A percentile compares a stretch with the other conserved stretches of the same genome.
Evolutionary conservation across 2,329 filamentous ascomycete genomes (phyloP).

Genomic region (Cytospora piceae): DNA sequence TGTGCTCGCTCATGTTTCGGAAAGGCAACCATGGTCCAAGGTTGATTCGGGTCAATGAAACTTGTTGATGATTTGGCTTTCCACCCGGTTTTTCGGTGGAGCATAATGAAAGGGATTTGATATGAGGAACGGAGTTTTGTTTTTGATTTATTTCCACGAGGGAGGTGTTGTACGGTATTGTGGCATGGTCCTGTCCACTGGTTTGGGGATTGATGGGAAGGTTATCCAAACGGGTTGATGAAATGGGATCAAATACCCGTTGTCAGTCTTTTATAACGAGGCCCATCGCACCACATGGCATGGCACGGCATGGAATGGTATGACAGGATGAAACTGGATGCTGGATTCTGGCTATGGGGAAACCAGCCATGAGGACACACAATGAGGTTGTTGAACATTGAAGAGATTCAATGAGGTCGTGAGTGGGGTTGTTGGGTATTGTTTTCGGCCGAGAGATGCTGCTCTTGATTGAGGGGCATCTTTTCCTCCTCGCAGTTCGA

Average conservation of each 20-base stretch:
- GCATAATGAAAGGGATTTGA: constrained; percentile 10
- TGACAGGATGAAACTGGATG: background rate
- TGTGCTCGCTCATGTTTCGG: background rate
- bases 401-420: background rate
- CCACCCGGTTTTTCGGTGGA: constrained; percentile 12
- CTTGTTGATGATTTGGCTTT: background rate
- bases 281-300: constrained; percentile 16
- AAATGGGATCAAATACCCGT: too few relatives aligned
- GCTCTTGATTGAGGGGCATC: constrained; percentile 4
- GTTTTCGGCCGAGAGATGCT: background rate
- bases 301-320: background rate
- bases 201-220: constrained; percentile 11
- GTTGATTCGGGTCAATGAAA: constrained; percentile 7
- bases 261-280: too few relatives aligned
- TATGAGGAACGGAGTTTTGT: constrained; percentile 9
- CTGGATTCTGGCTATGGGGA: background rate
- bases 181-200: constrained; percentile 20
- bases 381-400: background rate
- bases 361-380: background rate
- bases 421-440: background rate
- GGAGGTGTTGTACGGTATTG: constrained; percentile 6
- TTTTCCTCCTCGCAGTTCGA: background rate
- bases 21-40: constrained; percentile 1
- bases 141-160: constrained; percentile 8
- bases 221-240: constrained; percentile 11